Evolutionary conservation across 441 rosid species (phyloP), one percentile per base, ranked within the genome.

Genomic region (Populus hybrid): DNA sequence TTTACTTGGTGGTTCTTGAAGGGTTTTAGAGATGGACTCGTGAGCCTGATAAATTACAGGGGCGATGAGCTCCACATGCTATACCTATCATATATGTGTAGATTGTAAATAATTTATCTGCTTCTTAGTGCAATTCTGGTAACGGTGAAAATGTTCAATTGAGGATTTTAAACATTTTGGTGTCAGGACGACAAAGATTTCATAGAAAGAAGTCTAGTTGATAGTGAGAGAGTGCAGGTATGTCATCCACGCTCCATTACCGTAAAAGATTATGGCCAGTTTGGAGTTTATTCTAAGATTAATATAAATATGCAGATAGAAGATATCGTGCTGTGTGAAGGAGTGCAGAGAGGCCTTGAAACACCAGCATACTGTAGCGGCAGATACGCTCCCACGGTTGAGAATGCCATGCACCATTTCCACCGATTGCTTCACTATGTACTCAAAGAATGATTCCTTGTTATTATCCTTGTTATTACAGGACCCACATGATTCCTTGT

Each of bases 171-270:
- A 26, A 67, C 6, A 23, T 73, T 69, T 59, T 73, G 81, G 23
- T 54, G 16, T 74, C 86, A 95, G 99, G 91, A 92, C 75, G 90
- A 95, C 81, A 81, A 84, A 79, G 85, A 80, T 73, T 92, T 89
- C 75, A 81, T 88, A 8, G 90, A 86, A 82, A 86, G 82, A 82
- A 90, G 99, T 81, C 82, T 92, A 2, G 85, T 78, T 65, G 93
- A 92, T 20, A 93, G 99, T 66, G 92, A 92, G 50, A 83, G 69
- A 76, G 95, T 93, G 14, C 99, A 92, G 97, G 97, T 94, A 86
- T 32, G 69, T 42, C 20, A 38, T 63, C 42, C 34, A 24, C 8
- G 7, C 6, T 69, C 20, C 8, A 30, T n/a, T 14, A 42, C n/a
- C 10, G 18, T 69, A 21, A 77, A 30, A 61, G 18, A 2, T 59